These are phyloP conservation scores for Aspergillus cavernicola DNA, from an alignment of 495 filamentous ascomycete species.

Conservation along the genomic window DNA sequence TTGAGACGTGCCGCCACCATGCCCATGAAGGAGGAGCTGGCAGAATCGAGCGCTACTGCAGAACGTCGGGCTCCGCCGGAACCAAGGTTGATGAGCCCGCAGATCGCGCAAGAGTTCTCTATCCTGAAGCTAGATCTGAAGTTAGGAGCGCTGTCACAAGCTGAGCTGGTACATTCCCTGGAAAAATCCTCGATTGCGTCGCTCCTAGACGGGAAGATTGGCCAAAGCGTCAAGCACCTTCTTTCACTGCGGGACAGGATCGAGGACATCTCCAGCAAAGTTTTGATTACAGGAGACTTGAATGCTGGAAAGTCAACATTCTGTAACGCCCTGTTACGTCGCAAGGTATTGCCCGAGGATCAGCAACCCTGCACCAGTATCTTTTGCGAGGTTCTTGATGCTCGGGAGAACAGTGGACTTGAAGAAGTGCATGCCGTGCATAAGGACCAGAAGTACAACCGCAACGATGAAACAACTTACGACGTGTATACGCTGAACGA, in stretches of 20 bases:
- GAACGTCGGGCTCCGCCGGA: constrained; percentile 55
- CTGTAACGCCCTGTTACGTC: constrained; percentile 89
- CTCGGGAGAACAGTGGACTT: constrained; percentile 79
- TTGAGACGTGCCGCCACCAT: constrained; percentile 71
- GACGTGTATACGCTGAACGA: constrained; percentile 73
- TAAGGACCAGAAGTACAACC: constrained; percentile 71
- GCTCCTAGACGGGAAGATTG: constrained; percentile 88
- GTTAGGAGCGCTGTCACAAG: constrained; percentile 76
- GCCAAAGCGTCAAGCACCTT: constrained; percentile 86
- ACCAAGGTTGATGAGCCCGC: constrained; percentile 78
- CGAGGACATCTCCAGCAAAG: constrained; percentile 96
- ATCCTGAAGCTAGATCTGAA: constrained; percentile 93
- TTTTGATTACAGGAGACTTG: constrained; percentile 92
- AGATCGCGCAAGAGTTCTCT: constrained; percentile 94
- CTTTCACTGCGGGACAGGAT: constrained; percentile 84
- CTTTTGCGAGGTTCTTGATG: constrained; percentile 95
- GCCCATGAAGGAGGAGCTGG: constrained; percentile 52
- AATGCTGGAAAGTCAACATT: constrained; percentile 99
- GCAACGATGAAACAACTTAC: constrained; percentile 90
- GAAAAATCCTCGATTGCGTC: constrained; percentile 88
- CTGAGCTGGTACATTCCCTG: constrained; percentile 92
- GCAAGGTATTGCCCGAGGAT: constrained; percentile 92
- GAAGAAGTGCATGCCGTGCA: constrained; percentile 97
- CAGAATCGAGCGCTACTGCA: constrained; percentile 69
- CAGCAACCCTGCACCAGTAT: constrained; percentile 99